Base-by-base conservation (phyloP, 805 yeast genomes). In the Hanseniaspora meyeri region DNA sequence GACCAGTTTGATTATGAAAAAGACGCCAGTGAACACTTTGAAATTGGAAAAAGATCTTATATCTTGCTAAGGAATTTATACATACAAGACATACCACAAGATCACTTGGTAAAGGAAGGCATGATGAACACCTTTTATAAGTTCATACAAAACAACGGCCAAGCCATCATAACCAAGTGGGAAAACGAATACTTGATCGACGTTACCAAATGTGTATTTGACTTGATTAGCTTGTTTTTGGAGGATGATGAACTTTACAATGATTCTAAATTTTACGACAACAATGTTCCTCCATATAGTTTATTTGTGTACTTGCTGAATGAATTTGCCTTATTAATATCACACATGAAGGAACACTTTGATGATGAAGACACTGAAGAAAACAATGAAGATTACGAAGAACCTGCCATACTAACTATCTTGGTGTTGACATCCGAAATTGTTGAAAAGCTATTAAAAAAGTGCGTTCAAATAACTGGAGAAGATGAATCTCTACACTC, bases 1-100 rank as follows among this genome's bases (percentile, higher is more conserved):
- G 66, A 14, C 55, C 49, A 14, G n/a, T 64, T 45, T 9, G 57
- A 59, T 16, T 47, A 54, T 5, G 34, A 19, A 17, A 43, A 20
- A 17, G 55, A 51, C 19, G 61, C 54, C 4, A 54, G 59, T 19
- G 40, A 40, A 8, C 19, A 42, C 9, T 43, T 60, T 12, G 59
- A 59, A 1, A 52, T 67, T 36, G 68, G 67, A 34, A 61, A 65
- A 61, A 62, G 67, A 55, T 51, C 66, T 0, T 53, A 66, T 36
- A 67, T 64, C 7, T 49, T 68, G 34, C 40, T 64, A 9, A 66
- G 62, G 52, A 69, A 69, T 55, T 54, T 68, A 43, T 62, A 63
- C 39, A 12, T 68, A 10, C 68, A 62, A 11, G 65, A 55, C 12
- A 31, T 49, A 3, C 55, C 54, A 4, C 20, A 36, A 27, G 31